Evolutionary conservation across 2,329 filamentous ascomycete species (phyloP), one percentile per base, ranked within the genome.

Genomic region (Alternaria solani): DNA sequence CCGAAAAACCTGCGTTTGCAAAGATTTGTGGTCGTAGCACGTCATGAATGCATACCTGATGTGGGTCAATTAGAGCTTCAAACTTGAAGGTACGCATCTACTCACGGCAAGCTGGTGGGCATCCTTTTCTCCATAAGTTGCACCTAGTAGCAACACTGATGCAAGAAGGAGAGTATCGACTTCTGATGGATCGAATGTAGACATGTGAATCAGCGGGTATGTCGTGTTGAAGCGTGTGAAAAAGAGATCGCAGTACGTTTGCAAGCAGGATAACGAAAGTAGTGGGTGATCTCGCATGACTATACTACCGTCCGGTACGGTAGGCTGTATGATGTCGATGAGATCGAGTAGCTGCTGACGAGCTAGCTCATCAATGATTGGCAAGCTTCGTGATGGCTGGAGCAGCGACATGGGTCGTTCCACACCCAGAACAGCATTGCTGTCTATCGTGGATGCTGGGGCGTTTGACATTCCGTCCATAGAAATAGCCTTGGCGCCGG

Each of bases 161-260:
- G 84, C 75, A 0, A 89, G 77, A 0, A 88, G 78, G 1, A 88
- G 73, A 0, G 85, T 80, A 26, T 89, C 84, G 0, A 81, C 78
- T 3, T 77, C 71, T 7, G 76, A 79, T 1, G 85, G 81, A 43
- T 86, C 79, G 66, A 89, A 89, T 0, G 86, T 88, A 1, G 85
- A 78, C 62, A 84, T 79, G 60, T 89, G 86, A 8, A 89, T 81
- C 1, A 89, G 76, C 0, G 87, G 87, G 63, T 89, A 89, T 1
- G 83, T 80, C 0, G 82, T 81, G 69, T 89, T 89, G 75, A 89
- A 89, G 2, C 83, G 81, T 0, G 81, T 83, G 72, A 89, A 89
- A 75, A 86, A 89, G 1, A 89, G 75, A 60, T 88, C 84, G 39
- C 82, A 81, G 68, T 87, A 89, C 3, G 77, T 80, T 64, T 88